phyloP scores from a whole-genome alignment of 2,329 filamentous ascomycete genomes.

The Hawksworthiomyces lignivorus region DNA sequence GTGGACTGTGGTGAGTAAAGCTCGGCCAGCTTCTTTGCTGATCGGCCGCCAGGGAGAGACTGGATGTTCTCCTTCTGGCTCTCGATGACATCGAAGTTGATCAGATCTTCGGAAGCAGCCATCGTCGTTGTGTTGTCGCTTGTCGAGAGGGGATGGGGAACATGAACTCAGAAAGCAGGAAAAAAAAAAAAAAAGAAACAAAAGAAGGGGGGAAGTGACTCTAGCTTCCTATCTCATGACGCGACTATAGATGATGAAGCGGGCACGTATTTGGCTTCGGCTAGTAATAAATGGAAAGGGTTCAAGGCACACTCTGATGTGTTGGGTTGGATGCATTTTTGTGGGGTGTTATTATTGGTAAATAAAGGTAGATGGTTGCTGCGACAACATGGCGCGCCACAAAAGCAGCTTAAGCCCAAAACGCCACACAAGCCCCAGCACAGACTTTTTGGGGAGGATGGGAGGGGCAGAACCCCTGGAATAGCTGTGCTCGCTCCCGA shows the following conservation, averaged over 20 bases:
- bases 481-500: too few species aligned
- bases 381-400: slow-evolving; percentile 10
- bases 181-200: not conserved
- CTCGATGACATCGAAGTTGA: slow-evolving; percentile 88
- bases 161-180: not conserved
- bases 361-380: slow-evolving; percentile 13
- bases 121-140: slow-evolving; percentile 9
- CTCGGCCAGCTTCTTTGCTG: slow-evolving; percentile 79
- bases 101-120: slow-evolving; percentile 37
- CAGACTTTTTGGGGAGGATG: too few species aligned
- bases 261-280: too few species aligned
- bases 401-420: not conserved
- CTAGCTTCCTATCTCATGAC: slow-evolving; percentile 1
- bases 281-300: too few species aligned
- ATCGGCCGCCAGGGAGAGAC: slow-evolving; percentile 76
- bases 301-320: slow-evolving; percentile 1
- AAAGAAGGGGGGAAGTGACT: not conserved
- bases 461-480: too few species aligned
- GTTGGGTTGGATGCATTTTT: not conserved
- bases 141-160: too few species aligned
- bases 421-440: too few species aligned
- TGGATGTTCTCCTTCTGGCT: slow-evolving; percentile 98
- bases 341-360: slow-evolving; percentile 14
- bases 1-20: slow-evolving; percentile 64
- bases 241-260: not conserved